phyloP scores from a whole-genome alignment of 306 rosid species.

The Boehmeria nivea region DNA sequence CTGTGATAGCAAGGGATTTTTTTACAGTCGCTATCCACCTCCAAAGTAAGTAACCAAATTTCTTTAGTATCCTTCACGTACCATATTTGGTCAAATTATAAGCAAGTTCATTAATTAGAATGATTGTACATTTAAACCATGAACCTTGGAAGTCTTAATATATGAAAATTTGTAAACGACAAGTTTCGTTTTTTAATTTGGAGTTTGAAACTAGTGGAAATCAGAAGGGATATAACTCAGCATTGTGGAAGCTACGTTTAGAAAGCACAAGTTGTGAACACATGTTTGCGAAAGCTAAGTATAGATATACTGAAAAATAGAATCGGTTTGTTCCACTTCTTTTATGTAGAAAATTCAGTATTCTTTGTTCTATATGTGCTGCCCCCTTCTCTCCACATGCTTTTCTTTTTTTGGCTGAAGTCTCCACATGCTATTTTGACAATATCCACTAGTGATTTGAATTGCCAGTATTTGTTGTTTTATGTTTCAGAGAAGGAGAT shows the following conservation, averaged over 20 bases:
- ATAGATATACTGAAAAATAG: neutral
- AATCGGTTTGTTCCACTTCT: neutral
- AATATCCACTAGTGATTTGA: neutral
- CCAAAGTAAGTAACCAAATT: constrained; percentile 52
- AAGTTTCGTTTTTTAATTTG: neutral
- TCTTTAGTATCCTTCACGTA: too few species aligned
- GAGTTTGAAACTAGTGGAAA: neutral
- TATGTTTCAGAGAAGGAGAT: constrained; percentile 52
- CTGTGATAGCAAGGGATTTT: constrained; percentile 79
- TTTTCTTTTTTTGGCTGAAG: neutral
- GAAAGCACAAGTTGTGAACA: neutral
- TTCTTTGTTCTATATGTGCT: neutral
- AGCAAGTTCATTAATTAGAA: too few species aligned
- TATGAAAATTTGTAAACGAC: neutral
- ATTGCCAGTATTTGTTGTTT: constrained; percentile 16
- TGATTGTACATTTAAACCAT: too few species aligned
- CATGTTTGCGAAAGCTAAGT: too few species aligned
- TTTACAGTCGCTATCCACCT: constrained; percentile 85
- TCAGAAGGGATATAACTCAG: neutral
- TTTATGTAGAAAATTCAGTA: neutral
- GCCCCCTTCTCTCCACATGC: neutral
- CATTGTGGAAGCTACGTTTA: neutral
- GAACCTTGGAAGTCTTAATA: too few species aligned
- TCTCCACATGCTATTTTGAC: neutral
- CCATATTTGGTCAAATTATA: too few species aligned